phyloP scores from a whole-genome alignment of 352 stramenopile genomes.

The Globisporangium uncinulatum region DNA sequence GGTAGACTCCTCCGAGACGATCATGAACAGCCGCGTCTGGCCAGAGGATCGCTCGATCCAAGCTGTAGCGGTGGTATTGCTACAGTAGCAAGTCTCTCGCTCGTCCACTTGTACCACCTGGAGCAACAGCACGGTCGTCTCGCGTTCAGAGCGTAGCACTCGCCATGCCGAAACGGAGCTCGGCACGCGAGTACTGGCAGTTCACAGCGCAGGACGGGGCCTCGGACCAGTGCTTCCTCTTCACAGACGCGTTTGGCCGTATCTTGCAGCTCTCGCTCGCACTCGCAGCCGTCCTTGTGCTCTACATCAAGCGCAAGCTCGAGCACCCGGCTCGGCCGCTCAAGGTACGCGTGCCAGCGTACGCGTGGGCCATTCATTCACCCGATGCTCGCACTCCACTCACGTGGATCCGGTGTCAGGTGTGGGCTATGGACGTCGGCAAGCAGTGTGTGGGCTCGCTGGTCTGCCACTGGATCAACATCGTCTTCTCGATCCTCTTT shows the following conservation, averaged over 20 bases:
- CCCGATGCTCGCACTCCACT: background rate
- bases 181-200: constrained; percentile 11
- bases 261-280: constrained; percentile 55
- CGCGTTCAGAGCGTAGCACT: no score
- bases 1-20: no score
- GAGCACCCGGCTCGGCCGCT: constrained; percentile 63
- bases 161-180: background rate
- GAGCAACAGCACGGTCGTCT: no score
- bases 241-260: constrained; percentile 60
- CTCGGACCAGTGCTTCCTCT: constrained; percentile 50
- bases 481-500: constrained; percentile 57
- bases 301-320: constrained; percentile 77
- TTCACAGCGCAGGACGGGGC: constrained; percentile 14
- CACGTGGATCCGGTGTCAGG: constrained; percentile 14
- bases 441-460: constrained; percentile 64
- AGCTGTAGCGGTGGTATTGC: no score
- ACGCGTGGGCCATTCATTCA: background rate
- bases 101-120: background rate
- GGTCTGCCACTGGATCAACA: constrained; percentile 56
- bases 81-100: background rate
- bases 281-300: constrained; percentile 43
- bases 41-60: background rate
- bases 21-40: no score
- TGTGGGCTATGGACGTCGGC: constrained; percentile 64
- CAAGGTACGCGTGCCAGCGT: constrained; percentile 17